phyloP scores from a whole-genome alignment of 495 filamentous ascomycete species.

The Pseudomonodictys pantanalensis region DNA sequence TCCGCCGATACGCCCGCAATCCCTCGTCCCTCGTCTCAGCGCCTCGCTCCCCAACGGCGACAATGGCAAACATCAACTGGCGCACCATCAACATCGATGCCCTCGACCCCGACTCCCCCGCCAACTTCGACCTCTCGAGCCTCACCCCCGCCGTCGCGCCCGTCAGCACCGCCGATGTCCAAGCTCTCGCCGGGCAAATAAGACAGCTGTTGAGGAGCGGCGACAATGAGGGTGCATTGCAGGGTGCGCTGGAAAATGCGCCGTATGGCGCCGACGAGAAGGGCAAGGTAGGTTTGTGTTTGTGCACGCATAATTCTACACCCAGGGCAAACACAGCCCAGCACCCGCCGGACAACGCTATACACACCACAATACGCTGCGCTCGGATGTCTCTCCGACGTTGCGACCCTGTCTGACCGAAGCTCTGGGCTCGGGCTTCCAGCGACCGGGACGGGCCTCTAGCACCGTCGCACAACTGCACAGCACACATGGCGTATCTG shows the following conservation, averaged over 20 bases:
- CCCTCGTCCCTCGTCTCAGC: constrained; percentile 2
- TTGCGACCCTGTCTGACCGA: constrained; percentile 4
- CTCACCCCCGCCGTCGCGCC: constrained; percentile 69
- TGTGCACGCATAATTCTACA: too few relatives aligned
- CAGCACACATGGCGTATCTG: constrained; percentile 23
- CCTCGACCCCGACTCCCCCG: constrained; percentile 78
- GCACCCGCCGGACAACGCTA: constrained; percentile 5
- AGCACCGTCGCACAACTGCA: constrained; percentile 17
- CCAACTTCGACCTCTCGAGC: constrained; percentile 81
- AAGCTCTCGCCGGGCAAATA: constrained; percentile 69
- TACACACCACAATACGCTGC: constrained; percentile 5
- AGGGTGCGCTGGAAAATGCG: constrained; percentile 71
- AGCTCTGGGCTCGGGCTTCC: constrained; percentile 13
- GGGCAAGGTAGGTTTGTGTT: constrained; percentile 70
- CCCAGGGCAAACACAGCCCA: neutral
- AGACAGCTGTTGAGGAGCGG: constrained; percentile 81
- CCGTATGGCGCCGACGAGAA: constrained; percentile 67
- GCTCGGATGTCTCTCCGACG: constrained; percentile 24
- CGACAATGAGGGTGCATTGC: constrained; percentile 79
- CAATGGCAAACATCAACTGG: constrained; percentile 67
- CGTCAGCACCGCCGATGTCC: constrained; percentile 66
- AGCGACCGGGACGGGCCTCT: constrained; percentile 7
- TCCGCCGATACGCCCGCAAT: too few relatives aligned
- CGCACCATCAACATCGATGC: constrained; percentile 92
- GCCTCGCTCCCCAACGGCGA: constrained; percentile 28